These are phyloP conservation scores for Elaeis guineensis DNA, from an alignment of 176 grass and related monocot species.

Conservation along the genomic window DNA sequence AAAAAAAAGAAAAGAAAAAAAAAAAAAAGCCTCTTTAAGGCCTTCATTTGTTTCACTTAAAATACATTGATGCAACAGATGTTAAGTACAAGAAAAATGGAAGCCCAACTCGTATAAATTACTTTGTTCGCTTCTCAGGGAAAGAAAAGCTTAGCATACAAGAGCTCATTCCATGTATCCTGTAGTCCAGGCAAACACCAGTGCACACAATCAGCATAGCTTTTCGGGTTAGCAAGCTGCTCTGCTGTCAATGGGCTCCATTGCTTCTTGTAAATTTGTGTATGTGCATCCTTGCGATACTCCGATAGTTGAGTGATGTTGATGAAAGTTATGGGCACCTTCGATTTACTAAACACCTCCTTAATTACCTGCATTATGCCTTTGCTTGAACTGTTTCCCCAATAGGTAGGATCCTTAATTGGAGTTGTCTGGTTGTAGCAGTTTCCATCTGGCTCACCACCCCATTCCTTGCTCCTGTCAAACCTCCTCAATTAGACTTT, in stretches of 20 bases:
- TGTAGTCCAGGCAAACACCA: slow-evolving; percentile 73
- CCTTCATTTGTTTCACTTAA: too few species aligned
- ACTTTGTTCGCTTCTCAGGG: slow-evolving; percentile 13
- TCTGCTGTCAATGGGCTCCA: slow-evolving; percentile 58
- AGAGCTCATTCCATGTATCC: slow-evolving; percentile 75
- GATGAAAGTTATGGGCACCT: slow-evolving; percentile 50
- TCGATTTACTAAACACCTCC: slow-evolving; percentile 41
- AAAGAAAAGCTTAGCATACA: slow-evolving; percentile 63
- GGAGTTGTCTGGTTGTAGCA: slow-evolving; percentile 89
- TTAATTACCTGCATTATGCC: slow-evolving; percentile 63
- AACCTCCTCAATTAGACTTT: not conserved
- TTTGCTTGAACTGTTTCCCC: slow-evolving; percentile 68
- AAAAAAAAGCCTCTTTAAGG: too few species aligned
- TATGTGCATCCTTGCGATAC: slow-evolving; percentile 87
- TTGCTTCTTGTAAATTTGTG: slow-evolving; percentile 95
- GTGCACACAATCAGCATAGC: slow-evolving; percentile 78
- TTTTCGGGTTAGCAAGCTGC: slow-evolving; percentile 65
- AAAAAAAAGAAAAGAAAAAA: too few species aligned
- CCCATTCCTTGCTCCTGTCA: slow-evolving; percentile 81
- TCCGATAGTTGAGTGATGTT: slow-evolving; percentile 92
- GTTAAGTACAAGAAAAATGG: not conserved
- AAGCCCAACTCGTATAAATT: not conserved
- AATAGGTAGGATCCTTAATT: slow-evolving; percentile 48
- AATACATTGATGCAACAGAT: too few species aligned
- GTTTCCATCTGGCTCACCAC: slow-evolving; percentile 59